phyloP scores from a whole-genome alignment of 23 red algal species.

The Agarophyton chilense region DNA sequence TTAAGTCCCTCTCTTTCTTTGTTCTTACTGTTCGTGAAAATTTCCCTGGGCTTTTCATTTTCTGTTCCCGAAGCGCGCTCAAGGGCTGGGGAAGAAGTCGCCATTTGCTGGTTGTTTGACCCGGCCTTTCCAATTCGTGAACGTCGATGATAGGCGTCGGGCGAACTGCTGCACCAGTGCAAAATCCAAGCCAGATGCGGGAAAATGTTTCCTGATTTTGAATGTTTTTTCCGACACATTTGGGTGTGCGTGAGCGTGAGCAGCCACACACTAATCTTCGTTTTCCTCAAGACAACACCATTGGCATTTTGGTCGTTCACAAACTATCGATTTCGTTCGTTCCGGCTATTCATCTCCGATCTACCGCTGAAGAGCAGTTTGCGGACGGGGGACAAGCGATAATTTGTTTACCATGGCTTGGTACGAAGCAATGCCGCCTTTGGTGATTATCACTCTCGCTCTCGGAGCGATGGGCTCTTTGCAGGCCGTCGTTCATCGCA shows the following conservation, averaged over 20 bases:
- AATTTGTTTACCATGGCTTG: conserved; percentile 38
- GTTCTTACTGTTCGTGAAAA: not conserved
- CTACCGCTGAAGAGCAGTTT: not conserved
- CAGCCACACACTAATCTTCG: too few relatives aligned
- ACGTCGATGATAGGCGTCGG: too few relatives aligned
- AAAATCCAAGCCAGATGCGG: not conserved
- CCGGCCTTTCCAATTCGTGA: too few relatives aligned
- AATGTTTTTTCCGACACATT: not conserved
- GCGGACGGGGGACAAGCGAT: not conserved
- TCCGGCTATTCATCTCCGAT: too few relatives aligned
- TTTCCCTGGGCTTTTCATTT: not conserved
- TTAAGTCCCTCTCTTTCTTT: not conserved
- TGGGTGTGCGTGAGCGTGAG: too few relatives aligned
- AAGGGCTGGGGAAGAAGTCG: not conserved
- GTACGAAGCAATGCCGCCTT: conserved; percentile 72
- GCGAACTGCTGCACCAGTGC: too few relatives aligned
- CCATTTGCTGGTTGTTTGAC: too few relatives aligned
- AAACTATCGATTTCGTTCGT: too few relatives aligned
- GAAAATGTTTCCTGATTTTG: not conserved
- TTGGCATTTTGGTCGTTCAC: too few relatives aligned
- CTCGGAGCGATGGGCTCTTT: conserved; percentile 71
- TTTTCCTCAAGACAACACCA: too few relatives aligned
- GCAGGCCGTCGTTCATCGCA: conserved; percentile 50
- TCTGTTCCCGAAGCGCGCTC: not conserved
- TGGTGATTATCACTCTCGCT: conserved; percentile 69